Conservation (phyloP, 2,329 filamentous ascomycete species). For the Onygenales sp. region DNA sequence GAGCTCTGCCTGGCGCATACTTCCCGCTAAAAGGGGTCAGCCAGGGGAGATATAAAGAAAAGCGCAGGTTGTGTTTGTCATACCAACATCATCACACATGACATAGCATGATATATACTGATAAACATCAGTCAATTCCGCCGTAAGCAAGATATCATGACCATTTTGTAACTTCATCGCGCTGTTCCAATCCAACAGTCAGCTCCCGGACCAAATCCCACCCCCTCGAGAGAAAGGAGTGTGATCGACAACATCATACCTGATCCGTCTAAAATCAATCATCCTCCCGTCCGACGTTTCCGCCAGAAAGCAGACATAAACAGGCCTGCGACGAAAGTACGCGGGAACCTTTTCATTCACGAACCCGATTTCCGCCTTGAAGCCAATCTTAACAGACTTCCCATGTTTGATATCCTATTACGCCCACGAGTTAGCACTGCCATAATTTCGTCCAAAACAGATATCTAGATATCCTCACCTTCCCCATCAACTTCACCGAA, state of each 20-base stretch:
- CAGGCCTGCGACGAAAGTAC: slow-evolving; percentile 53
- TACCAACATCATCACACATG: slow-evolving; percentile 77
- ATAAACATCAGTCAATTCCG: slow-evolving; percentile 44
- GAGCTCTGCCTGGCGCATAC: slow-evolving; percentile 44
- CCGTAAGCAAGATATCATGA: slow-evolving; percentile 51
- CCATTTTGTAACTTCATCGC: slow-evolving; percentile 55
- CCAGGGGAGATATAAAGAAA: neutral
- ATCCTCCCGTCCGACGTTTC: slow-evolving; percentile 61
- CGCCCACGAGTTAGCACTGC: neutral
- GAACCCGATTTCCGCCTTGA: slow-evolving; percentile 62
- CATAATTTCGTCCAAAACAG: slow-evolving; percentile 31
- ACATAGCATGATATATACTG: slow-evolving; percentile 58
- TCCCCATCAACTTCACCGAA: slow-evolving; percentile 41
- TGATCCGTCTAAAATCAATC: slow-evolving; percentile 57
- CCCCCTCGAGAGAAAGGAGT: neutral
- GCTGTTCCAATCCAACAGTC: slow-evolving; percentile 31
- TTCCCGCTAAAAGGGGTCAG: slow-evolving; percentile 41
- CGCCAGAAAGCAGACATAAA: slow-evolving; percentile 65
- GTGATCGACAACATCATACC: slow-evolving; percentile 24
- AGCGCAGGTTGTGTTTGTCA: slow-evolving; percentile 9
- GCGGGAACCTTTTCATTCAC: slow-evolving; percentile 55
- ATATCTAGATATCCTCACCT: slow-evolving; percentile 32
- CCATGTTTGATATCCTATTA: slow-evolving; percentile 23
- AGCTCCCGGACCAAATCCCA: slow-evolving; percentile 2
- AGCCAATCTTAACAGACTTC: slow-evolving; percentile 45